phyloP scores from a whole-genome alignment of 2,329 filamentous ascomycete genomes.

The Erysiphe pulchra region DNA sequence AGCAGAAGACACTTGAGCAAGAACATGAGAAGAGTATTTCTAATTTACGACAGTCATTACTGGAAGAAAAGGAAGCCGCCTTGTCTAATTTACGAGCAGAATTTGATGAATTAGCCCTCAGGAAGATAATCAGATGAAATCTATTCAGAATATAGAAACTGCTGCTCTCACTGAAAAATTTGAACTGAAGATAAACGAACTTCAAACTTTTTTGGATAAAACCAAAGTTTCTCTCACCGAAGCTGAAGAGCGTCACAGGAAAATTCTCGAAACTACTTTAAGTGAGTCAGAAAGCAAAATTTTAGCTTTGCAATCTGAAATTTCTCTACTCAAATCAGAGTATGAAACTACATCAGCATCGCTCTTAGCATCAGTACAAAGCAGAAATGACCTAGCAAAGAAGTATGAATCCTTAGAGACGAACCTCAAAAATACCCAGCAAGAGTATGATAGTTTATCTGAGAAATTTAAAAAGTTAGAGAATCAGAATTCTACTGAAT shows the following conservation, averaged over 20 bases:
- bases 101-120: neutral
- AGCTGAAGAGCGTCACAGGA: conserved; percentile 20
- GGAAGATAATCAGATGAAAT: conserved; percentile 19
- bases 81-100: conserved; percentile 23
- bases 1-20: conserved; percentile 19
- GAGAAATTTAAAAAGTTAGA: conserved; percentile 17
- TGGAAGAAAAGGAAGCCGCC: conserved; percentile 23
- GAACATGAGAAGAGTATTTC: conserved; percentile 24
- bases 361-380: conserved; percentile 8
- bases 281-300: conserved; percentile 21
- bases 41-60: conserved; percentile 19
- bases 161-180: conserved; percentile 24
- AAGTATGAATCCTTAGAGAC: conserved; percentile 18
- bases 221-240: conserved; percentile 21
- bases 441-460: conserved; percentile 5
- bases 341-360: conserved; percentile 13
- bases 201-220: conserved; percentile 30
- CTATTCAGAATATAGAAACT: conserved; percentile 22
- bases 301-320: conserved; percentile 24
- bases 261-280: conserved; percentile 20
- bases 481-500: conserved; percentile 16
- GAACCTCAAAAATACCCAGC: conserved; percentile 18
- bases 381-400: conserved; percentile 24
- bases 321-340: conserved; percentile 24
- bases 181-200: conserved; percentile 20